Evolutionary conservation across 2,329 filamentous ascomycete genomes (phyloP), one percentile per base, ranked within the genome.

Genomic region (Apiospora saccharicola): DNA sequence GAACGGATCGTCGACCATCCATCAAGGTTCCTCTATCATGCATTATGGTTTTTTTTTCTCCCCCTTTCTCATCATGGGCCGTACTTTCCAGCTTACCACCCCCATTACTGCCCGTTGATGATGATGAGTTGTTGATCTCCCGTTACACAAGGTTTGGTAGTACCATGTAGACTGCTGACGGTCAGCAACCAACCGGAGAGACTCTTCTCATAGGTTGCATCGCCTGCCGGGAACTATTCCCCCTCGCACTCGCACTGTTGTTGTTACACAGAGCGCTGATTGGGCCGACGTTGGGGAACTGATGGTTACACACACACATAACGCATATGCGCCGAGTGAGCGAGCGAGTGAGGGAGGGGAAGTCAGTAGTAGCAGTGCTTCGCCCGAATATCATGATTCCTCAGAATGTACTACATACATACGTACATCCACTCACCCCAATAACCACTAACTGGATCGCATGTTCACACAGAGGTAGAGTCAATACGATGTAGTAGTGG

Each of bases 181-280:
- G 19, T n/a, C 19, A n/a, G 34, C 34, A 30, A 30, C 26, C 26
- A 34, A 10, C 19, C 8, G 34, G 19, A 64, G 22, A 22, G 57
- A 41, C 57, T 64, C 57, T 64, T 64, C 30, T 41, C 57, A 64
- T 64, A 41, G 57, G 57, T 34, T n/a, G 19, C 57, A 64, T 8
- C 53, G 13, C 2, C 2, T 30, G 4, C 4, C 19, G 10, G 10
- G 8, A 19, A 41, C 30, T 61, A 61, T 61, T 37, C 19, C 30
- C 10, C 8, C 26, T 30, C 26, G 26, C 26, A 30, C 26, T 10
- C 30, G 53, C 12, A 53, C 22, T 49, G 1, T 37, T 57, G 6
- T 57, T 16, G 30, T 61, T 57, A 61, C 57, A 64, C 49, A 14
- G 7, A n/a, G 8, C n/a, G 22, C 49, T 51, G 19, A 64, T 8